Base-by-base conservation (phyloP, 2,329 filamentous ascomycete genomes). In the Sporothrix pseudoabietina region DNA sequence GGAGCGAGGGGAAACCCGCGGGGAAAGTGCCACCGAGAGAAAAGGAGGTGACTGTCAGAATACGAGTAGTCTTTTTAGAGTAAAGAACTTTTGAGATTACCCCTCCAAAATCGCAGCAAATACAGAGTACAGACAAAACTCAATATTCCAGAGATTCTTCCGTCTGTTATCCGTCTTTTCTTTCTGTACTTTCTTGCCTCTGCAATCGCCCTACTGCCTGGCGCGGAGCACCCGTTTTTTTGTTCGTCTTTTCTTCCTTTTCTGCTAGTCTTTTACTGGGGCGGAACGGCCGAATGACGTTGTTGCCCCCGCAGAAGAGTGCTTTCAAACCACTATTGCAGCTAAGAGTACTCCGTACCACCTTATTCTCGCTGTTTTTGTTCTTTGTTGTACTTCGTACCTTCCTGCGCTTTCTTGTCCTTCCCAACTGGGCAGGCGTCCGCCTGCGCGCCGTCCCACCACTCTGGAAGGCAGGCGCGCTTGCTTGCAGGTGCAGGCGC, bases 201-300 rank as follows among this genome's bases (percentile, higher is more conserved):
- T 39, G 32, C 19, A 12, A 5, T n/a, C 49, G 49, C 9, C 49
- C 35, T 35, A 35, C 35, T 54, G 19, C 49, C 49, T 54, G 22
- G 22, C 41, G 63, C 63, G 63, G 63, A n/a, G 63, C 41, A 59
- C 30, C 55, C 55, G 14, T 39, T 35, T 59, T 59, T 59, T 32
- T 32, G 16, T 35, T 49, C 9, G 1, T 26, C 14, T 22, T 41
- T 41, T 61, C 19, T 16, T 35, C 6, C 7, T 1, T 39, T 39
- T 41, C 22, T 26, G 22, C 52, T 26, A 26, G 10, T 47, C 61
- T 32, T 44, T 65, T 9, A 3, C 47, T 54, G 26, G 47, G 26
- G 47, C 66, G 66, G 66, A 69, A 69, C 66, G 30, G 26, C 66
- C 66, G 66, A 65, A 54, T 69, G 66, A 69, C 47, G 66, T 54